Evolutionary conservation across 2,329 filamentous ascomycete species (phyloP).

Genomic region (Verruconis gallopava): DNA sequence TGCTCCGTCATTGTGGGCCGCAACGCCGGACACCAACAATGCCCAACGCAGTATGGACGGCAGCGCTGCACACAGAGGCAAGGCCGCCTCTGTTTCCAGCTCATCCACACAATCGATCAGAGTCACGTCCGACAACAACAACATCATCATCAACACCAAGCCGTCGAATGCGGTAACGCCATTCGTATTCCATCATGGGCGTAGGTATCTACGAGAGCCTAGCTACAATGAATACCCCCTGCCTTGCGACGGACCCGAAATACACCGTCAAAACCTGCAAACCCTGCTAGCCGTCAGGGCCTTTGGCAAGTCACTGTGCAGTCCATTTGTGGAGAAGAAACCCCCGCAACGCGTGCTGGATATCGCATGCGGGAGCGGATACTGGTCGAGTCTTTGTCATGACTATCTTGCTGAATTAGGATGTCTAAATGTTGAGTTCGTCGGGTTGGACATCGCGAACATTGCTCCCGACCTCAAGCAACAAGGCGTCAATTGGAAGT

Average conservation of each 20-base stretch:
- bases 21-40: too few species aligned
- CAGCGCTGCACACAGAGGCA: slow-evolving; percentile 1
- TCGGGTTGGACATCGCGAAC: slow-evolving; percentile 69
- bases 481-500: slow-evolving; percentile 74
- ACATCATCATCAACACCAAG: slow-evolving; percentile 3
- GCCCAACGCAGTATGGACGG: slow-evolving; percentile 1
- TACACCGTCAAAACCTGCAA: slow-evolving; percentile 75
- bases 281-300: slow-evolving; percentile 71
- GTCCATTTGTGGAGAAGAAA: slow-evolving; percentile 49
- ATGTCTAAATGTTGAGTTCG: slow-evolving; percentile 59
- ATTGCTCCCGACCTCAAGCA: slow-evolving; percentile 51
- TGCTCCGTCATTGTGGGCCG: too few species aligned
- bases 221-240: slow-evolving; percentile 53
- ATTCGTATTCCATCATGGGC: slow-evolving; percentile 62
- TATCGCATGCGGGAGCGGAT: slow-evolving; percentile 72
- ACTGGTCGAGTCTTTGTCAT: slow-evolving; percentile 84
- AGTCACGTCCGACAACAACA: slow-evolving; percentile 18
- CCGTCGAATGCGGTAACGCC: slow-evolving; percentile 29
- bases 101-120: slow-evolving; percentile 22
- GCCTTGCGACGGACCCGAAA: slow-evolving; percentile 73
- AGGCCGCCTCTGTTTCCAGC: slow-evolving; percentile 22
- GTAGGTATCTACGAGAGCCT: slow-evolving; percentile 69
- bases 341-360: slow-evolving; percentile 72
- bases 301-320: slow-evolving; percentile 68
- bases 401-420: slow-evolving; percentile 61